Conservation (phyloP, 805 yeast genomes). For the Teunomyces funiuensis region DNA sequence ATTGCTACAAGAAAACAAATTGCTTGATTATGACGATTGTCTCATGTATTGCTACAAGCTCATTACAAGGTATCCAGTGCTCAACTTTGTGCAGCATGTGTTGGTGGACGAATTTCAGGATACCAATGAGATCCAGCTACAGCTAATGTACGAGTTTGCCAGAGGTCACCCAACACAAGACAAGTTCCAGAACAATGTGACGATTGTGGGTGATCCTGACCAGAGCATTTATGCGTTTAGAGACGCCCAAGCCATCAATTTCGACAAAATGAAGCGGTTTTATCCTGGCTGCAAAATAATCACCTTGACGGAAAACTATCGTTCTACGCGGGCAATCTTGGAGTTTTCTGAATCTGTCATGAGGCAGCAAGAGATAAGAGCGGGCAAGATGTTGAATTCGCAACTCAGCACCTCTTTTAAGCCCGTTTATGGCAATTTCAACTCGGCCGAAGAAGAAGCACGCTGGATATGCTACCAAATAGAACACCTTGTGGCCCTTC, state of each 20-base stretch:
- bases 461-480: slow-evolving; percentile 58
- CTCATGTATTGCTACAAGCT: slow-evolving; percentile 55
- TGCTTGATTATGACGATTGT: slow-evolving; percentile 84
- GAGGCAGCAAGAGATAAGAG: slow-evolving; percentile 55
- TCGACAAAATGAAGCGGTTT: slow-evolving; percentile 50
- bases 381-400: slow-evolving; percentile 44
- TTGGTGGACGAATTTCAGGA: slow-evolving; percentile 95
- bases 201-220: slow-evolving; percentile 96
- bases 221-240: slow-evolving; percentile 91
- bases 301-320: slow-evolving; percentile 66
- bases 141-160: slow-evolving; percentile 54
- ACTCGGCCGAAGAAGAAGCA: slow-evolving; percentile 54
- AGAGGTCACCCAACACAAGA: slow-evolving; percentile 31
- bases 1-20: slow-evolving; percentile 38
- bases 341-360: slow-evolving; percentile 64
- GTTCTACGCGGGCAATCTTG: slow-evolving; percentile 73
- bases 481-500: slow-evolving; percentile 43
- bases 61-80: slow-evolving; percentile 45
- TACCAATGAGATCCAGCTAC: slow-evolving; percentile 75
- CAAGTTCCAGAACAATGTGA: slow-evolving; percentile 50
- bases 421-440: slow-evolving; percentile 45
- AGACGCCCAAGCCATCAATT: slow-evolving; percentile 71
- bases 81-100: slow-evolving; percentile 60
- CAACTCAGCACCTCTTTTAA: slow-evolving; percentile 43
- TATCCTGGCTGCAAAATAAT: slow-evolving; percentile 30